Evolutionary conservation across 257 asterid genomes (phyloP), one percentile per base, ranked within the genome.

Genomic region (Mentha longifolia): DNA sequence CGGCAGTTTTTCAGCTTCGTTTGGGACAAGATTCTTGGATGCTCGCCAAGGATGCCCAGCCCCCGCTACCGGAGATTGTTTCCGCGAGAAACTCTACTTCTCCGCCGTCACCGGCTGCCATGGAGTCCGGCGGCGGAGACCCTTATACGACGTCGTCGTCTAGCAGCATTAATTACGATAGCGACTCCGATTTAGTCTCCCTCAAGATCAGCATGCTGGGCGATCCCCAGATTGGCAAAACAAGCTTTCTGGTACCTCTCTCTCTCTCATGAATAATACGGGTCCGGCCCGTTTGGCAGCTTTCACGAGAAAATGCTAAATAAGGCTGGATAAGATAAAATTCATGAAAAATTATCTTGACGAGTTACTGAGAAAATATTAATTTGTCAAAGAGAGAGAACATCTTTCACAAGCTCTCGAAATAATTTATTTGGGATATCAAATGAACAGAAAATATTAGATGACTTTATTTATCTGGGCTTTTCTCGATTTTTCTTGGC

Each of bases 171-270:
- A 72, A 76, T 13, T 78, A 61, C 46, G 91, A 79, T 13, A 82
- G 78, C 75, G 97, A 88, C 77, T 85, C 97, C 2, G 97, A 92
- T 83, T 85, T 88, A n/a, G 98, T 92, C 65, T 66, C 91, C 41
- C 82, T 92, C 74, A 92, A 92, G 89, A 88, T 92, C 77, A 87
- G 89, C 42, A 55, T 90, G 17, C 77, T 92, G 81, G 98, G 98
- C 37, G 98, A 92, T 87, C 89, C 88, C 76, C 85, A 84, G 84
- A 92, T 87, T 81, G 98, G 97, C 6, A 92, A 92, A 78, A 92
- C 98, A 16, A 88, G 84, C 76, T 92, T 92, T 75, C 80, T 87
- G 90, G 98, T 92, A 52, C 46, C 22, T 39, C 4, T 15, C 31
- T 61, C 31, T 17, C 35, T 19, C n/a, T 2, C 22, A 8, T 39